Percentiles rank a stretch among this genome's conserved stretches.
phyloP scores from a whole-genome alignment of 2,329 filamentous ascomycete species.

The Fusarium heterosporum region DNA sequence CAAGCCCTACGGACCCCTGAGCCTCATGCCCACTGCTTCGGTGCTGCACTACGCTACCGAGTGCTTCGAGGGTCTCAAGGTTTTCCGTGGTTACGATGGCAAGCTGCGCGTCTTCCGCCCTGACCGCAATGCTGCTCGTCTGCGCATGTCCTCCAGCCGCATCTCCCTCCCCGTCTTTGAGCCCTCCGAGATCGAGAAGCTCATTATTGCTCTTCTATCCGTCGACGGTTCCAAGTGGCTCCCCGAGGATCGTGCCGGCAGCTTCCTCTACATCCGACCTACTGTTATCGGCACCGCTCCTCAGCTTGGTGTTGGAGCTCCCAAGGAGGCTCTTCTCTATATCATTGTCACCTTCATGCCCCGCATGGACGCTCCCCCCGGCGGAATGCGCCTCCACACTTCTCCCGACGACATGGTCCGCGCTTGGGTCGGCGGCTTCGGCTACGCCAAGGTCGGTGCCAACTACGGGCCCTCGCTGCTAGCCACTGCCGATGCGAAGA shows the following conservation, averaged over 20 bases:
- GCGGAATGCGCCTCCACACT: slow-evolving; percentile 80
- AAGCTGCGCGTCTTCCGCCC: slow-evolving; percentile 83
- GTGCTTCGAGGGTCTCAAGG: slow-evolving; percentile 88
- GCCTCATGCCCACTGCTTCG: slow-evolving; percentile 83
- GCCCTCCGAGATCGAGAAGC: slow-evolving; percentile 76
- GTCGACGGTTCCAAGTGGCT: slow-evolving; percentile 84
- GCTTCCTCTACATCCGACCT: slow-evolving; percentile 86
- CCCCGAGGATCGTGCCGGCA: slow-evolving; percentile 73
- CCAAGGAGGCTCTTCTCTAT: slow-evolving; percentile 88
- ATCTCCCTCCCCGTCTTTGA: slow-evolving; percentile 82
- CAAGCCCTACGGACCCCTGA: slow-evolving; percentile 80
- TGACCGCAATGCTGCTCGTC: slow-evolving; percentile 75
- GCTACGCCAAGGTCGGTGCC: slow-evolving; percentile 90
- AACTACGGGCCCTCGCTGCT: slow-evolving; percentile 91
- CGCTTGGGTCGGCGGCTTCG: slow-evolving; percentile 94
- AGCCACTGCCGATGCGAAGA: slow-evolving; percentile 79
- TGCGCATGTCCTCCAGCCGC: slow-evolving; percentile 69
- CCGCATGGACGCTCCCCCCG: slow-evolving; percentile 61
- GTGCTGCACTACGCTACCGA: slow-evolving; percentile 90
- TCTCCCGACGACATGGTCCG: slow-evolving; percentile 85
- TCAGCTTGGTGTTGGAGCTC: slow-evolving; percentile 83
- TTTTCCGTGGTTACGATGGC: slow-evolving; percentile 82
- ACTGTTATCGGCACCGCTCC: slow-evolving; percentile 86
- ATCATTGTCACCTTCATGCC: slow-evolving; percentile 77
- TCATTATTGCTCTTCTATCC: slow-evolving; percentile 77